Conservation (phyloP, 345 rosid species). For the Odontarrhena argentea region DNA sequence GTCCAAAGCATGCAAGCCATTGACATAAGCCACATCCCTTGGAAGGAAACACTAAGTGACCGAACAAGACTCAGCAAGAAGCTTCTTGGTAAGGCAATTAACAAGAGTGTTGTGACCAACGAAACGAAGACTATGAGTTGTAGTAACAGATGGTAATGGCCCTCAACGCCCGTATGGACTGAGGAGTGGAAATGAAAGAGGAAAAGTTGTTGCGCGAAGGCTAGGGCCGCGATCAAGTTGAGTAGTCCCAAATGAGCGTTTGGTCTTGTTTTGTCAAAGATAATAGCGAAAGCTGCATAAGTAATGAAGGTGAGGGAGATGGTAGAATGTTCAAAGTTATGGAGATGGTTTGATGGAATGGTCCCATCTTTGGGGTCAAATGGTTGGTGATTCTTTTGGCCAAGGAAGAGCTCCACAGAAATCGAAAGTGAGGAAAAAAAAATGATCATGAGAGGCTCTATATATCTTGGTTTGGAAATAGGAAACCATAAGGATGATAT, state of each 20-base stretch:
- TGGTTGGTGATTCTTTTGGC: slow-evolving; percentile 76
- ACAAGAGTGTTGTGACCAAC: slow-evolving; percentile 62
- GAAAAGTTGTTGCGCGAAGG: slow-evolving; percentile 71
- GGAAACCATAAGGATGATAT: slow-evolving; percentile 68
- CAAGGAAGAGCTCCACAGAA: slow-evolving; percentile 77
- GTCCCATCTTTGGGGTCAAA: slow-evolving; percentile 68
- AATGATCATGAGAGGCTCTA: slow-evolving; percentile 69
- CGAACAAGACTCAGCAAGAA: slow-evolving; percentile 71
- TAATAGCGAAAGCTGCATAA: slow-evolving; percentile 58
- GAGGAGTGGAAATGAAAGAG: slow-evolving; percentile 82
- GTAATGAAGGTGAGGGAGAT: slow-evolving; percentile 69
- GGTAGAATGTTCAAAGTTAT: slow-evolving; percentile 79
- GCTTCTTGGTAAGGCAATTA: slow-evolving; percentile 59
- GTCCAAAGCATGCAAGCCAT: slow-evolving; percentile 87
- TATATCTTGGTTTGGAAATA: slow-evolving; percentile 48
- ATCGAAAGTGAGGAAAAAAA: slow-evolving; percentile 58
- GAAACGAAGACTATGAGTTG: slow-evolving; percentile 60
- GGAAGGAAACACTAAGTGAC: slow-evolving; percentile 65
- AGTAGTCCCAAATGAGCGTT: slow-evolving; percentile 47
- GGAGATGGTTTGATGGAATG: slow-evolving; percentile 84
- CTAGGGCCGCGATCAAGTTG: slow-evolving; percentile 56
- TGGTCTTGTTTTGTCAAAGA: slow-evolving; percentile 53
- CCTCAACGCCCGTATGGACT: slow-evolving; percentile 82
- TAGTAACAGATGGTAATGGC: slow-evolving; percentile 77
- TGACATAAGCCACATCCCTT: slow-evolving; percentile 73